These are phyloP conservation scores for Mycena pura DNA, from an alignment of 768 basidiomycete species.

Conservation along the genomic window DNA sequence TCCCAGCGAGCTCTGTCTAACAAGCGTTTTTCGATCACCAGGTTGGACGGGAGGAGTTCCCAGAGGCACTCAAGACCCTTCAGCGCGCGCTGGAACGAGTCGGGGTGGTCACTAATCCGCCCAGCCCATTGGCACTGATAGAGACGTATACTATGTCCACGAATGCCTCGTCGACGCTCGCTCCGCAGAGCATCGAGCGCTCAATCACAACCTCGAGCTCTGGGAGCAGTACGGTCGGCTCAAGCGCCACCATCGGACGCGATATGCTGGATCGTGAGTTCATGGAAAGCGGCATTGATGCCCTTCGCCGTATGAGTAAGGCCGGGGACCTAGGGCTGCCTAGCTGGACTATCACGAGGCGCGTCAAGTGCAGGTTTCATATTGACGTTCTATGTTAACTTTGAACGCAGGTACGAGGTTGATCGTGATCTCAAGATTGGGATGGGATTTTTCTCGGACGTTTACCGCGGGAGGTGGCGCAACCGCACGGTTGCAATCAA, in stretches of 20 bases:
- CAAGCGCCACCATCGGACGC: conserved; percentile 20
- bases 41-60: conserved; percentile 53
- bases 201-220: conserved; percentile 27
- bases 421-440: conserved; percentile 74
- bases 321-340: conserved; percentile 54
- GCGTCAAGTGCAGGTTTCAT: conserved; percentile 6
- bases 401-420: conserved; percentile 66
- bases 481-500: conserved; percentile 74
- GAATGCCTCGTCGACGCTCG: neutral
- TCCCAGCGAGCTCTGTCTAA: neutral
- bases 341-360: conserved; percentile 80
- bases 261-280: conserved; percentile 73
- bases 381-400: neutral
- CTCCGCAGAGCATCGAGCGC: conserved; percentile 24
- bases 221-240: conserved; percentile 17
- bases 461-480: conserved; percentile 80
- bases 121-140: conserved; percentile 14
- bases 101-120: conserved; percentile 15
- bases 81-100: conserved; percentile 51
- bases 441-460: conserved; percentile 77
- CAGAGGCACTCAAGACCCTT: conserved; percentile 63
- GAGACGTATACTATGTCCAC: neutral
- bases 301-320: conserved; percentile 65
- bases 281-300: conserved; percentile 75
- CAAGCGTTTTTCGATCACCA: conserved; percentile 19